Conservation (phyloP, 352 stramenopile genomes). For the Pseudoperonospora humuli region DNA sequence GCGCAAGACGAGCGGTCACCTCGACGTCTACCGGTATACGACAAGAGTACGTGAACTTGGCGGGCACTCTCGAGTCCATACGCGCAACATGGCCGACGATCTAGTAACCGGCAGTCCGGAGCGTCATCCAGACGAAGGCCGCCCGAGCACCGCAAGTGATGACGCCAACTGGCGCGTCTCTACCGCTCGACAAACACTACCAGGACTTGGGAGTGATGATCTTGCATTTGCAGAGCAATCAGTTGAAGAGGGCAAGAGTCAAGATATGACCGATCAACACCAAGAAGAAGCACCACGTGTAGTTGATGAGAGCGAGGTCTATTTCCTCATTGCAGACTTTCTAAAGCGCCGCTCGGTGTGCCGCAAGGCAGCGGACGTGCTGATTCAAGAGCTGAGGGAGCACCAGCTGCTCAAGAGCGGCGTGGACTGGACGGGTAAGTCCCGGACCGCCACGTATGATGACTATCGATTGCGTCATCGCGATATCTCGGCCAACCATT, state of each 20-base stretch:
- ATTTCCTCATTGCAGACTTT: conserved; percentile 84
- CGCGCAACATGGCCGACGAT: conserved; percentile 18
- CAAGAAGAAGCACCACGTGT: neutral
- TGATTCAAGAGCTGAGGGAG: conserved; percentile 61
- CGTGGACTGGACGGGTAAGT: conserved; percentile 58
- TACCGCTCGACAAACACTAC: conserved; percentile 11
- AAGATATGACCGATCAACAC: neutral
- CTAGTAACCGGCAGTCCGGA: conserved; percentile 3
- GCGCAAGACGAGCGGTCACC: conserved; percentile 10
- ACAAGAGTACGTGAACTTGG: conserved; percentile 1
- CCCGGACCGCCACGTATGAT: conserved; percentile 48
- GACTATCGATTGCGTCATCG: conserved; percentile 72
- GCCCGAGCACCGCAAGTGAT: neutral
- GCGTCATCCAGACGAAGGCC: neutral
- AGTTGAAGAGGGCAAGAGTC: conserved; percentile 13
- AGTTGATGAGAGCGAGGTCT: conserved; percentile 53
- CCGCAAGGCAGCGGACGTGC: conserved; percentile 43
- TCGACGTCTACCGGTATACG: neutral
- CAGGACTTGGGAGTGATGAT: neutral
- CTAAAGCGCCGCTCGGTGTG: conserved; percentile 61
- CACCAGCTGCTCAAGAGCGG: conserved; percentile 46
- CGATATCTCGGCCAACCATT: conserved; percentile 53
- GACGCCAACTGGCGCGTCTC: conserved; percentile 6
- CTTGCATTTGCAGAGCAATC: neutral
- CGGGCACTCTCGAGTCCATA: neutral